These are phyloP conservation scores for Trichoderma sp. DNA, from an alignment of 2,329 filamentous ascomycete genomes.

Conservation along the genomic window DNA sequence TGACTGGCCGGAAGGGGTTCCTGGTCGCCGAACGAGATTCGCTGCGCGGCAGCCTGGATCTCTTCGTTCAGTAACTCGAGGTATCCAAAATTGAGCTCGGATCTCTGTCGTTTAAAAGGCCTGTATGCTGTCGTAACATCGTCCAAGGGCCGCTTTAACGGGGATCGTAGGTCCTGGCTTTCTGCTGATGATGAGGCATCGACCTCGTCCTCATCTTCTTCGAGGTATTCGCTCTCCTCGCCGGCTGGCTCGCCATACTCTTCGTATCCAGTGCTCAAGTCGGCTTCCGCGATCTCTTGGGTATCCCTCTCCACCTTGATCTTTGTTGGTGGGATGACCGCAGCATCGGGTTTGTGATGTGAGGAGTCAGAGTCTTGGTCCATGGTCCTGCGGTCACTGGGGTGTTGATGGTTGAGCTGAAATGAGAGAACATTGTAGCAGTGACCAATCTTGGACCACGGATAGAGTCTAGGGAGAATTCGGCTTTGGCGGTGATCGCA, in stretches of 20 bases:
- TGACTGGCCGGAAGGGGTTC: slow-evolving; percentile 52
- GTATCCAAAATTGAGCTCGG: slow-evolving; percentile 50
- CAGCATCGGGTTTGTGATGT: slow-evolving; percentile 28
- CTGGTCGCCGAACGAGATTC: slow-evolving; percentile 39
- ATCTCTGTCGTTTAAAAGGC: slow-evolving; percentile 51
- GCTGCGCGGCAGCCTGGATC: slow-evolving; percentile 55
- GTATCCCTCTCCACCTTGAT: slow-evolving; percentile 22
- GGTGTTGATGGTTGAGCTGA: slow-evolving; percentile 30
- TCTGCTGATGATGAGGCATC: slow-evolving; percentile 9
- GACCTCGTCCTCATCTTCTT: slow-evolving; percentile 1
- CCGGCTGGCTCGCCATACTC: background rate
- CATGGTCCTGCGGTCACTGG: slow-evolving; percentile 37
- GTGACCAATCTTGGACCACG: slow-evolving; percentile 4
- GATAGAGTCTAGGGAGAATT: background rate
- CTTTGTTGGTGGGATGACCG: slow-evolving; percentile 23
- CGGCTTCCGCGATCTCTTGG: background rate
- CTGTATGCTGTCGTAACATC: slow-evolving; percentile 31
- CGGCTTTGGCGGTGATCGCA: background rate
- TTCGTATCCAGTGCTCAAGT: slow-evolving; percentile 9
- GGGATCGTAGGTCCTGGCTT: slow-evolving; percentile 24
- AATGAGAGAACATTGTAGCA: slow-evolving; percentile 38
- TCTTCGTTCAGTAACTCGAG: slow-evolving; percentile 58
- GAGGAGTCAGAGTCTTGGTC: slow-evolving; percentile 36
- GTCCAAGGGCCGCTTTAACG: slow-evolving; percentile 39
- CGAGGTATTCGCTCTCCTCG: slow-evolving; percentile 11